Conservation (phyloP, 495 filamentous ascomycete genomes). For the Neurospora sp. region DNA sequence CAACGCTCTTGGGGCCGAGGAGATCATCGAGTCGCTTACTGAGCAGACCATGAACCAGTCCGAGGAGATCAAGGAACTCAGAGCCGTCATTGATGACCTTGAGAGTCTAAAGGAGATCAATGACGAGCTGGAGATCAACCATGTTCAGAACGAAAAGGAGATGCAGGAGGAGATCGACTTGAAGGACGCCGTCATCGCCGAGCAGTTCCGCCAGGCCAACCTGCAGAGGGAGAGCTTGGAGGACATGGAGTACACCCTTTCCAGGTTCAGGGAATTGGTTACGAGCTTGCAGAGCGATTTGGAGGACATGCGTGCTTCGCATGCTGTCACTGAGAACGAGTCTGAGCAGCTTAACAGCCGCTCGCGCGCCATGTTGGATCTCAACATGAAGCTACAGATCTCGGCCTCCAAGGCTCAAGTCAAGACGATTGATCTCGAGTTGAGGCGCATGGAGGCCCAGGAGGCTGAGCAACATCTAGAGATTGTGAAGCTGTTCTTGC, state of each 20-base stretch:
- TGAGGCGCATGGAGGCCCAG: slow-evolving; percentile 77
- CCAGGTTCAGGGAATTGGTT: slow-evolving; percentile 80
- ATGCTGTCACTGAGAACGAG: slow-evolving; percentile 85
- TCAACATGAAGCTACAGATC: slow-evolving; percentile 85
- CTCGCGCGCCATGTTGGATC: slow-evolving; percentile 87
- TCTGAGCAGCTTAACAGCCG: slow-evolving; percentile 75
- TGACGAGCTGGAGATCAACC: slow-evolving; percentile 89
- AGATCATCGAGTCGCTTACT: slow-evolving; percentile 86
- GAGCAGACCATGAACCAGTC: slow-evolving; percentile 73
- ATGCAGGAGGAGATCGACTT: slow-evolving; percentile 88
- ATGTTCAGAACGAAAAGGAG: slow-evolving; percentile 85
- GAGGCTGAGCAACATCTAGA: slow-evolving; percentile 81
- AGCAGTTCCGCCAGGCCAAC: slow-evolving; percentile 55
- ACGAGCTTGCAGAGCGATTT: slow-evolving; percentile 76
- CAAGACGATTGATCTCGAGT: slow-evolving; percentile 86
- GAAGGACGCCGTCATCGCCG: slow-evolving; percentile 63
- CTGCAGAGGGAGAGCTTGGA: slow-evolving; percentile 67
- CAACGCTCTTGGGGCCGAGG: slow-evolving; percentile 73
- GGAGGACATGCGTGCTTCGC: slow-evolving; percentile 82
- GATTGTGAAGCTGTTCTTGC: slow-evolving; percentile 81
- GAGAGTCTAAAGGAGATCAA: slow-evolving; percentile 82
- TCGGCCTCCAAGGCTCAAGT: slow-evolving; percentile 84
- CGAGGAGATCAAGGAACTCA: slow-evolving; percentile 74
- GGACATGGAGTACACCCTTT: slow-evolving; percentile 82
- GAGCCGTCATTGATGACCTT: slow-evolving; percentile 70